Percentiles rank a stretch among this genome's conserved stretches.
Evolutionary conservation across 2,329 filamentous ascomycete genomes (phyloP).

Genomic region (Botrytis fragariae): DNA sequence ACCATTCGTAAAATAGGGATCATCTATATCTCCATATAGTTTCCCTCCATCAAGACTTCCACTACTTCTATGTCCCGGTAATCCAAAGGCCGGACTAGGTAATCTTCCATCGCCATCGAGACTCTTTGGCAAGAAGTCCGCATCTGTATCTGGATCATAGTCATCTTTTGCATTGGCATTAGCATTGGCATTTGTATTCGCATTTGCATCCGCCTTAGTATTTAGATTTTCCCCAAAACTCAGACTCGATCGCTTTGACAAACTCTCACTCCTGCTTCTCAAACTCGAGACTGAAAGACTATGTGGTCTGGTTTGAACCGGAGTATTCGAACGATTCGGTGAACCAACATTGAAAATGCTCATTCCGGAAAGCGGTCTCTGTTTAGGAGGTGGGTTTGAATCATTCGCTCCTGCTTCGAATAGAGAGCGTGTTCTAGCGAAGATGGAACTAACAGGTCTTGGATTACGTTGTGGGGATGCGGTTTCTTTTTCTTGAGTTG

Average conservation of each 20-base stretch:
- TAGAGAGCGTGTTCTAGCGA: constrained; percentile 33
- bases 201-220: background rate
- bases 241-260: background rate
- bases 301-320: constrained; percentile 11
- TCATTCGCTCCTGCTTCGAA: constrained; percentile 27
- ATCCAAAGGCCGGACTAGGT: background rate
- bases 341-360: background rate
- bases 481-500: constrained; percentile 3
- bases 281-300: background rate
- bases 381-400: constrained; percentile 15
- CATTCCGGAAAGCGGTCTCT: constrained; percentile 8
- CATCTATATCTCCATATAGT: background rate
- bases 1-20: background rate
- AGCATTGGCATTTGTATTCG: background rate
- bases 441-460: constrained; percentile 26
- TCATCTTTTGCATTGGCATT: background rate
- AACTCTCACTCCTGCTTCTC: background rate
- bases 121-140: constrained; percentile 12
- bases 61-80: constrained; percentile 1
- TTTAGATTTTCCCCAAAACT: background rate
- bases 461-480: background rate
- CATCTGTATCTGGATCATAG: constrained; percentile 17
- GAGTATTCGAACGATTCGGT: background rate
- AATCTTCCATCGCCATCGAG: constrained; percentile 15
- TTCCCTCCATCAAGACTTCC: constrained; percentile 2